These are phyloP conservation scores for Candida dajiaensis DNA, from an alignment of 805 yeast genomes.

Conservation along the genomic window DNA sequence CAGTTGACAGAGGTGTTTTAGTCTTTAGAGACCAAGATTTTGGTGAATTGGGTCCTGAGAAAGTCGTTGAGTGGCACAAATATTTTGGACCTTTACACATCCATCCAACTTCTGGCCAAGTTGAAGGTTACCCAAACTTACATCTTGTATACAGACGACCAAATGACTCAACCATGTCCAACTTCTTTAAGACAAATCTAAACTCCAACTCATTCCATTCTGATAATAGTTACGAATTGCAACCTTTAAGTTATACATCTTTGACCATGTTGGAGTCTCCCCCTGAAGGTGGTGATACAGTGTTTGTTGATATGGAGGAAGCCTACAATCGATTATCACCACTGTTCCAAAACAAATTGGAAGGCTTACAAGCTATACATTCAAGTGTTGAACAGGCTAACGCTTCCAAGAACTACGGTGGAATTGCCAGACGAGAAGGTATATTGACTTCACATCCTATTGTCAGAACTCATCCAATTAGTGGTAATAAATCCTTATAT, in stretches of 20 bases:
- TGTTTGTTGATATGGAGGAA: constrained; percentile 47
- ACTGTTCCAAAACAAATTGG: constrained; percentile 38
- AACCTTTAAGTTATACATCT: constrained; percentile 52
- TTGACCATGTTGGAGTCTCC: constrained; percentile 48
- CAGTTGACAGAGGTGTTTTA: constrained; percentile 62
- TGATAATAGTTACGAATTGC: constrained; percentile 49
- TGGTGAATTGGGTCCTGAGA: constrained; percentile 42
- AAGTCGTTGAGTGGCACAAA: constrained; percentile 43
- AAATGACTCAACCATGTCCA: constrained; percentile 7
- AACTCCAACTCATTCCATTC: constrained; percentile 38
- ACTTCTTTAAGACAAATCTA: constrained; percentile 4
- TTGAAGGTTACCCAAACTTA: constrained; percentile 48
- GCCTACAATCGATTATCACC: constrained; percentile 50
- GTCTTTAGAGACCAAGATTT: constrained; percentile 62
- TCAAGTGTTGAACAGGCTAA: constrained; percentile 36
- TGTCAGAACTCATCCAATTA: constrained; percentile 59
- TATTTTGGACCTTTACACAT: constrained; percentile 66
- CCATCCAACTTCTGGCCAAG: constrained; percentile 70
- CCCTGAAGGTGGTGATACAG: constrained; percentile 47
- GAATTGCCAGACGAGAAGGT: constrained; percentile 39
- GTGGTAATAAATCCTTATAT: constrained; percentile 55
- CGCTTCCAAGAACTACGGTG: constrained; percentile 42
- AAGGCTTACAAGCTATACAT: constrained; percentile 39
- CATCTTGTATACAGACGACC: constrained; percentile 42
- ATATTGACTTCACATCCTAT: constrained; percentile 39